Evolutionary conservation across 805 yeast genomes (phyloP).

Genomic region (Ogataea glucozyma): DNA sequence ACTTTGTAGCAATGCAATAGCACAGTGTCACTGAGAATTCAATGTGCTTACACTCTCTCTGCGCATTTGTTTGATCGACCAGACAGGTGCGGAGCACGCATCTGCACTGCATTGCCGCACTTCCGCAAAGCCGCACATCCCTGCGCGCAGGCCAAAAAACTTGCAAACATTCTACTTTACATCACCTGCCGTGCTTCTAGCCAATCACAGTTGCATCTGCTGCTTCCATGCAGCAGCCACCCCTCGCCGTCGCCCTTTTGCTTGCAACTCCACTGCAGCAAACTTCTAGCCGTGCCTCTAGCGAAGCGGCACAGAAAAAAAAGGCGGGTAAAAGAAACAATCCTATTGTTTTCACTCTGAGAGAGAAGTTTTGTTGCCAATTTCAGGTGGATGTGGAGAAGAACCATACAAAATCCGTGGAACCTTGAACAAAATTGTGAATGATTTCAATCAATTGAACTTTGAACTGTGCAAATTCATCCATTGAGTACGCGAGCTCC

Average conservation of each 20-base stretch:
- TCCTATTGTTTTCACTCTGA: neutral
- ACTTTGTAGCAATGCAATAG: too few species aligned
- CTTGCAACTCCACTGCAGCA: conserved; percentile 1
- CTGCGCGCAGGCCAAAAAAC: neutral
- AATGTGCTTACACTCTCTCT: too few species aligned
- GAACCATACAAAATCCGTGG: too few species aligned
- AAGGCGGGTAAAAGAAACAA: conserved; percentile 1
- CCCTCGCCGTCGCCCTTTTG: neutral
- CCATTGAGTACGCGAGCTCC: neutral
- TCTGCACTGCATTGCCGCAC: neutral
- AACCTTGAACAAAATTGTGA: too few species aligned
- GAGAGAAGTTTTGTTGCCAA: neutral
- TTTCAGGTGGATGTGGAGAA: conserved; percentile 9
- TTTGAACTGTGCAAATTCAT: neutral
- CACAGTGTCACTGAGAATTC: too few species aligned
- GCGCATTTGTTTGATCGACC: too few species aligned
- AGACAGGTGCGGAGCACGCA: neutral
- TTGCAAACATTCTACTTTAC: neutral
- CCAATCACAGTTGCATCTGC: neutral
- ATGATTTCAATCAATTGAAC: too few species aligned
- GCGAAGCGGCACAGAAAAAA: conserved; percentile 5
- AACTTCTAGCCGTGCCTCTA: conserved; percentile 1
- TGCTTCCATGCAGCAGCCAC: conserved; percentile 7
- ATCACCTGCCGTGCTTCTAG: too few species aligned
- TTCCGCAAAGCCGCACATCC: neutral